phyloP scores from a whole-genome alignment of 352 stramenopile species.

The Globisporangium apiculatum region DNA sequence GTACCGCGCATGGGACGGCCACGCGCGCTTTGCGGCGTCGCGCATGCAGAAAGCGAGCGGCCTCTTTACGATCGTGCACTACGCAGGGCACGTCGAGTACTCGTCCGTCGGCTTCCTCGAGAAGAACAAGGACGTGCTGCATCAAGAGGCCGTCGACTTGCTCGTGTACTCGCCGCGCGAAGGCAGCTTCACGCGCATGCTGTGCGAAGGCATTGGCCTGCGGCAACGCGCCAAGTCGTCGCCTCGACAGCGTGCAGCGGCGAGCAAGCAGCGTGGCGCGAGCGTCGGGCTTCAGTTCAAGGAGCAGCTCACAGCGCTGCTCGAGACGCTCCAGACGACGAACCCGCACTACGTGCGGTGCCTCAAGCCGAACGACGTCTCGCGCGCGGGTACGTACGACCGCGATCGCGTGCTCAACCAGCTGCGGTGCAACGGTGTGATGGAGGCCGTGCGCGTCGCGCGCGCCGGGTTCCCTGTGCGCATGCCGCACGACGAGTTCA shows the following conservation, averaged over 20 bases:
- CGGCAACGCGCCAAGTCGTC: conserved; percentile 45
- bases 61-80: conserved; percentile 77
- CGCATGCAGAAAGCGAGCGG: conserved; percentile 69
- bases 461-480: conserved; percentile 80
- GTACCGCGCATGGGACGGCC: conserved; percentile 54
- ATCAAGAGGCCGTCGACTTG: conserved; percentile 78
- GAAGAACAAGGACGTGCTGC: conserved; percentile 85
- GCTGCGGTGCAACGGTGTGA: conserved; percentile 81
- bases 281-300: conserved; percentile 87
- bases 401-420: conserved; percentile 73
- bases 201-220: conserved; percentile 62
- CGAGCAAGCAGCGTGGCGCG: conserved; percentile 60
- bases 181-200: conserved; percentile 62
- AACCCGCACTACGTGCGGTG: conserved; percentile 87
- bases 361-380: conserved; percentile 85
- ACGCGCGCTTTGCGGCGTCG: conserved; percentile 61
- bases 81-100: conserved; percentile 79
- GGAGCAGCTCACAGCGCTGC: conserved; percentile 62
- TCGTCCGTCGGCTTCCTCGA: conserved; percentile 66
- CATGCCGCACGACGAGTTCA: conserved; percentile 66
- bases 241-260: conserved; percentile 39
- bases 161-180: conserved; percentile 62
- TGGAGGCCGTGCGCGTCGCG: conserved; percentile 83
- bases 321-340: conserved; percentile 65
- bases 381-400: conserved; percentile 48